Percentiles rank a stretch among this genome's conserved stretches.
Conservation (phyloP, 2,329 filamentous ascomycete species). For the Aspergillus sp. region DNA sequence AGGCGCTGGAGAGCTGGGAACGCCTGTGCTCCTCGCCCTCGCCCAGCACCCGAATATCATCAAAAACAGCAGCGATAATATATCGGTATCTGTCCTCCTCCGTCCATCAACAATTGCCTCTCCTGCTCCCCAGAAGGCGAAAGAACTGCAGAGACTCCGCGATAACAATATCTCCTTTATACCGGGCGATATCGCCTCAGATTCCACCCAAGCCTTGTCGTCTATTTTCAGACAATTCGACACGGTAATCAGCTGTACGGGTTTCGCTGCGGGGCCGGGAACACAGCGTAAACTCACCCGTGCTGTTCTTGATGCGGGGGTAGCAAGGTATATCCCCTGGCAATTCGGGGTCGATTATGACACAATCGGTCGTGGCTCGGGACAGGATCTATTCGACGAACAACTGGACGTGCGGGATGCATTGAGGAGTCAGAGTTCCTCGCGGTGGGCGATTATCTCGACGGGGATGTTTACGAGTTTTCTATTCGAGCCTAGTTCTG, state of each 20-base stretch:
- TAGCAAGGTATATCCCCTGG: constrained; percentile 65
- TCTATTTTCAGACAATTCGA: constrained; percentile 40
- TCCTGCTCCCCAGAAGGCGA: neutral
- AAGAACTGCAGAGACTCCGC: constrained; percentile 2
- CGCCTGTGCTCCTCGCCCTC: constrained; percentile 55
- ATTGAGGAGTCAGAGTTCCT: constrained; percentile 49
- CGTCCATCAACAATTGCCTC: constrained; percentile 49
- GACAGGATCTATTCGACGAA: constrained; percentile 68
- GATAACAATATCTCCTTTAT: constrained; percentile 39
- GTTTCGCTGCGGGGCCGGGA: constrained; percentile 57
- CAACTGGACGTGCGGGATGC: constrained; percentile 59
- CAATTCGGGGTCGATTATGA: constrained; percentile 75
- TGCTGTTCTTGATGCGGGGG: constrained; percentile 54
- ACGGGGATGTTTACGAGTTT: constrained; percentile 72
- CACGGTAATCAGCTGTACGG: constrained; percentile 59
- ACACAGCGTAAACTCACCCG: constrained; percentile 59
- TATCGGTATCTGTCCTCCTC: constrained; percentile 52
- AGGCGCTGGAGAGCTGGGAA: constrained; percentile 67
- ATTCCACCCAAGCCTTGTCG: constrained; percentile 37
- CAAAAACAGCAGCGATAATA: constrained; percentile 14
- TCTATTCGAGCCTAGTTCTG: constrained; percentile 63
- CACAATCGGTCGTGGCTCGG: constrained; percentile 56
- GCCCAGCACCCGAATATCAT: constrained; percentile 44
- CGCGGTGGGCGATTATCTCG: constrained; percentile 65
- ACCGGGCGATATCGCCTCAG: constrained; percentile 44